These are phyloP conservation scores for Wolfiporia cocos DNA, from an alignment of 1,284 basidiomycete species.

Conservation along the genomic window DNA sequence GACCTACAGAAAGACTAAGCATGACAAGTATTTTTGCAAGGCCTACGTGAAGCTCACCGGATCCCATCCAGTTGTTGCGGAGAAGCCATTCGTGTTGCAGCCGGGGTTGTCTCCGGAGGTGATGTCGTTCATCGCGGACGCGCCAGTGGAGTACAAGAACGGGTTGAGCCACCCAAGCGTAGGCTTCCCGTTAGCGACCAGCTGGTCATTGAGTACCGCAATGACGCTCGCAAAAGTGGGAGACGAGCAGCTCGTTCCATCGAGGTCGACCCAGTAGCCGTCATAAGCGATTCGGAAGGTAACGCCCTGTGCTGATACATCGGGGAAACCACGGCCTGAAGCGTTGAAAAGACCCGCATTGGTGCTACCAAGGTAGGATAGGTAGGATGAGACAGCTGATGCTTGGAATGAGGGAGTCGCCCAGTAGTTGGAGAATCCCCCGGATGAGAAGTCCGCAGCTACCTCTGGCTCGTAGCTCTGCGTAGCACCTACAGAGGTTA, in stretches of 20 bases:
- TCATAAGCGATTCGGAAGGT: slow-evolving; percentile 24
- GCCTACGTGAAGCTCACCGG: slow-evolving; percentile 15
- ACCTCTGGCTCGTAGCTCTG: slow-evolving; percentile 42
- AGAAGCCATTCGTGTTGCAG: slow-evolving; percentile 31
- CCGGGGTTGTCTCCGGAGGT: slow-evolving; percentile 17
- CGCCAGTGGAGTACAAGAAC: slow-evolving; percentile 25
- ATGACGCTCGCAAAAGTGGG: slow-evolving; percentile 49
- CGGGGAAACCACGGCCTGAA: slow-evolving; percentile 27
- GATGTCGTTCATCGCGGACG: slow-evolving; percentile 18
- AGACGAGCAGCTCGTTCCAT: slow-evolving; percentile 40
- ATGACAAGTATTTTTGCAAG: neutral
- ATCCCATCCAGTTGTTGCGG: slow-evolving; percentile 31
- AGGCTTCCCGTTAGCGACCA: slow-evolving; percentile 34
- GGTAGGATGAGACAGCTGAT: slow-evolving; percentile 29
- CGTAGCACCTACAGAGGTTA: slow-evolving; percentile 61
- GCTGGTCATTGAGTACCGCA: slow-evolving; percentile 48
- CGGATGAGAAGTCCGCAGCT: slow-evolving; percentile 37
- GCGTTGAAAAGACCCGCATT: slow-evolving; percentile 25
- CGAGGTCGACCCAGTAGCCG: slow-evolving; percentile 34
- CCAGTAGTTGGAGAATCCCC: slow-evolving; percentile 48
- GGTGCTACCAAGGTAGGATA: slow-evolving; percentile 21
- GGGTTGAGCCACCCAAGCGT: slow-evolving; percentile 46
- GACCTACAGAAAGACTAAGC: slow-evolving; percentile 1
- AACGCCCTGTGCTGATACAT: slow-evolving; percentile 25
- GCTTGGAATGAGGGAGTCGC: slow-evolving; percentile 34